These are phyloP conservation scores for Allomyces macrogynus DNA, from an alignment of 192 early-diverging fungal genomes.

Conservation along the genomic window DNA sequence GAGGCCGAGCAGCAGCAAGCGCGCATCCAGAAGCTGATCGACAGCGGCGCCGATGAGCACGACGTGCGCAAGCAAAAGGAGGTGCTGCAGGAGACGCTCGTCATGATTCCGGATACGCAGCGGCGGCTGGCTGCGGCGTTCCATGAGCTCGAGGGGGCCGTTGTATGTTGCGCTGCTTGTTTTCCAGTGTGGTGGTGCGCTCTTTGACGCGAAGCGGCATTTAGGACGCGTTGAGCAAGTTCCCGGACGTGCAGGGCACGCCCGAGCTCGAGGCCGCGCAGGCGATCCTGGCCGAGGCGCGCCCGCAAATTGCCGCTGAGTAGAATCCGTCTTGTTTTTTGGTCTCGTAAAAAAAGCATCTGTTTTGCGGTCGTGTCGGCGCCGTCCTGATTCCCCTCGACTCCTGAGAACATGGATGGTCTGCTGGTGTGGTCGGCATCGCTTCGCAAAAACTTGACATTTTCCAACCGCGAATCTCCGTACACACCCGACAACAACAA, in stretches of 20 bases:
- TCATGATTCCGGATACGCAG: conserved; percentile 39
- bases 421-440: too few species aligned
- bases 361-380: too few species aligned
- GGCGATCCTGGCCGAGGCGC: not conserved
- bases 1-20: conserved; percentile 25
- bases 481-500: too few species aligned
- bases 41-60: conserved; percentile 25
- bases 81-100: conserved; percentile 33
- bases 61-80: conserved; percentile 42
- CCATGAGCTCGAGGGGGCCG: conserved; percentile 19
- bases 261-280: not conserved
- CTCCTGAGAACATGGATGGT: too few species aligned
- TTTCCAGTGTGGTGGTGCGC: not conserved
- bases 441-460: too few species aligned
- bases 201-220: not conserved
- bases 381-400: too few species aligned
- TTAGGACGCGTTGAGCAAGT: not conserved
- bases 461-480: too few species aligned
- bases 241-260: not conserved
- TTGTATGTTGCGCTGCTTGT: conserved; percentile 13
- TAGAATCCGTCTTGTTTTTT: not conserved
- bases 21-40: conserved; percentile 28
- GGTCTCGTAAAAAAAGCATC: too few species aligned
- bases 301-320: not conserved
- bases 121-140: conserved; percentile 22